Conservation (phyloP, 2,329 filamentous ascomycete species). For the Rhynchosporium secalis region DNA sequence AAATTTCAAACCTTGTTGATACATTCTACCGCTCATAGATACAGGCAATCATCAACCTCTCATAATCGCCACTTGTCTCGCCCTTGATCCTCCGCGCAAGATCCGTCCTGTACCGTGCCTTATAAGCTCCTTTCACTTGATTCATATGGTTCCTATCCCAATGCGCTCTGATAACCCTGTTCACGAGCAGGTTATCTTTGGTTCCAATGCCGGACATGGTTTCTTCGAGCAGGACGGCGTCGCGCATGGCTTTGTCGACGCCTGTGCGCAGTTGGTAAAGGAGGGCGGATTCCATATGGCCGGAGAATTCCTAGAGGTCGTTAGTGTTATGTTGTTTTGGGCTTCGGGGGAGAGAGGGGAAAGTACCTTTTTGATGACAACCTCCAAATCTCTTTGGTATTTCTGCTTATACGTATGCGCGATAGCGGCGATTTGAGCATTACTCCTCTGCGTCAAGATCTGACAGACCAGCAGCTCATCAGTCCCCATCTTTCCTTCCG, state of each 20-base stretch:
- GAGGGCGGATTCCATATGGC: conserved; percentile 87
- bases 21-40: conserved; percentile 7
- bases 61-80: conserved; percentile 85
- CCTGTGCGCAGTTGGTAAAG: conserved; percentile 77
- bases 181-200: conserved; percentile 77
- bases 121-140: conserved; percentile 77
- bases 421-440: conserved; percentile 83
- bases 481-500: conserved; percentile 70
- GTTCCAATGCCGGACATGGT: conserved; percentile 86
- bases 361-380: conserved; percentile 68
- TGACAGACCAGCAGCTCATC: conserved; percentile 77
- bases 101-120: conserved; percentile 66
- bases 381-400: conserved; percentile 69
- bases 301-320: conserved; percentile 68
- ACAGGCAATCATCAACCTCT: conserved; percentile 68
- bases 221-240: conserved; percentile 79
- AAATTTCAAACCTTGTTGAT: no score
- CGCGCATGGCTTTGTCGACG: conserved; percentile 78
- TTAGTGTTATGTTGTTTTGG: conserved; percentile 15
- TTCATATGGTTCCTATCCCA: conserved; percentile 77
- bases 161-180: conserved; percentile 76
- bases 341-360: not conserved
- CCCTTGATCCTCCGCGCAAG: conserved; percentile 70
- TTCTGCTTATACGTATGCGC: conserved; percentile 70
- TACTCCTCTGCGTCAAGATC: conserved; percentile 73